phyloP scores from a whole-genome alignment of 2,329 filamentous ascomycete genomes.

The Penicillium aurantiogriseum region DNA sequence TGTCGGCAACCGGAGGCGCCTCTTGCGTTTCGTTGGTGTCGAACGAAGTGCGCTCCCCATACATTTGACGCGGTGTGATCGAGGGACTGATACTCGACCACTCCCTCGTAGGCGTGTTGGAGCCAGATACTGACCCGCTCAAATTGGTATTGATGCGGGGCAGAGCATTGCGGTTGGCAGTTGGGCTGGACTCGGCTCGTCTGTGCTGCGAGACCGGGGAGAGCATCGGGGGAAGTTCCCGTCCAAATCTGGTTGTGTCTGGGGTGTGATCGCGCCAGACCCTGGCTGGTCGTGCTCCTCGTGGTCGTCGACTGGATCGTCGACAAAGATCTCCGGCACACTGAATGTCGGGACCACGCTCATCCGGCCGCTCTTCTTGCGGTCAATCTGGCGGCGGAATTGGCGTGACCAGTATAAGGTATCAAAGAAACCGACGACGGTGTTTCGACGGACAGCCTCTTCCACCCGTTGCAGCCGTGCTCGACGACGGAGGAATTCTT shows the following conservation, averaged over 20 bases:
- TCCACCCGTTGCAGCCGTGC: slow-evolving; percentile 90
- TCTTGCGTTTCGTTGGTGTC: slow-evolving; percentile 26
- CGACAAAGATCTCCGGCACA: slow-evolving; percentile 86
- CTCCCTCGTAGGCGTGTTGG: slow-evolving; percentile 41
- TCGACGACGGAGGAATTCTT: slow-evolving; percentile 89
- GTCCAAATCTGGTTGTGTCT: slow-evolving; percentile 20
- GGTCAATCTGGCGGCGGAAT: slow-evolving; percentile 73
- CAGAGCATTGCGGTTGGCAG: slow-evolving; percentile 34
- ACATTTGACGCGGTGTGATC: slow-evolving; percentile 34
- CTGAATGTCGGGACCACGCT: slow-evolving; percentile 73
- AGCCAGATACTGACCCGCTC: slow-evolving; percentile 38
- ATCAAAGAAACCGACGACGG: slow-evolving; percentile 93
- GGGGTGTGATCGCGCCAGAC: slow-evolving; percentile 23
- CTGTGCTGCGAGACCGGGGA: slow-evolving; percentile 30
- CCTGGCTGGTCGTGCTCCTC: slow-evolving; percentile 18
- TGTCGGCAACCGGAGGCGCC: slow-evolving; percentile 26
- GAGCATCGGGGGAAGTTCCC: slow-evolving; percentile 30
- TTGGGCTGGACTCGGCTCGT: slow-evolving; percentile 32
- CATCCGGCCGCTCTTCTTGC: slow-evolving; percentile 73
- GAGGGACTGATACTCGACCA: slow-evolving; percentile 55
- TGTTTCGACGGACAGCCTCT: slow-evolving; percentile 84
- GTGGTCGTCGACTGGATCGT: slow-evolving; percentile 62
- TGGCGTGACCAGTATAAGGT: slow-evolving; percentile 81
- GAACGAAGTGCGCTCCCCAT: slow-evolving; percentile 34
- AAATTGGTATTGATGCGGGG: slow-evolving; percentile 50